These are phyloP conservation scores for Mimosa bimucronata DNA, from an alignment of 306 rosid species.

Conservation along the genomic window DNA sequence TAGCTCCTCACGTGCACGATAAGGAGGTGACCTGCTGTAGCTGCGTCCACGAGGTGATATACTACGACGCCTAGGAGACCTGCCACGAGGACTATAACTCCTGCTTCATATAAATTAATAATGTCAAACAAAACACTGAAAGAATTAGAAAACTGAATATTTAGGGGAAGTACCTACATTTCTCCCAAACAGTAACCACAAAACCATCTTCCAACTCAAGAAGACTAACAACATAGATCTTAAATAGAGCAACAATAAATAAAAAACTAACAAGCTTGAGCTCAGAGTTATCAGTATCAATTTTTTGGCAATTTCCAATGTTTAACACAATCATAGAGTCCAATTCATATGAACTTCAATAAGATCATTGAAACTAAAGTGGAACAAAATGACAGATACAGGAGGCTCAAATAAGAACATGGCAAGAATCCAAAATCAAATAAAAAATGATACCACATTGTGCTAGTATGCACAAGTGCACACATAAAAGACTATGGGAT, in stretches of 20 bases:
- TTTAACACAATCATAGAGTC: not conserved
- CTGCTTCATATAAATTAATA: conserved; percentile 44
- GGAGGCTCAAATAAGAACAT: not conserved
- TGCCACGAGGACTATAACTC: conserved; percentile 92
- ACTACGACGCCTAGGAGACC: conserved; percentile 95
- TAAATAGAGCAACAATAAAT: not conserved
- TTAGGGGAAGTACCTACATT: not conserved
- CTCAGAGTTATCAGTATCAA: not conserved
- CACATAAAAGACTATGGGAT: not conserved
- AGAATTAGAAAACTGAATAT: not conserved
- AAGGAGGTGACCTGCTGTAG: conserved; percentile 90
- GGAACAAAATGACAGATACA: not conserved
- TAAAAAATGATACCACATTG: not conserved
- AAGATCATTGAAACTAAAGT: conserved; percentile 1
- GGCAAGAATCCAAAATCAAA: not conserved
- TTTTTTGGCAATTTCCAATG: not conserved
- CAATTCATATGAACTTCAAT: not conserved
- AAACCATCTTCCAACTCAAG: not conserved
- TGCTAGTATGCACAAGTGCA: not conserved
- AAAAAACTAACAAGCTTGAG: not conserved
- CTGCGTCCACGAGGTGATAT: conserved; percentile 91
- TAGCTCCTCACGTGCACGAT: conserved; percentile 83
- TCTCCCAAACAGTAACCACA: not conserved
- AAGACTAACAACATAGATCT: not conserved
- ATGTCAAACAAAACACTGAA: conserved; percentile 25